A percentile compares a stretch with the other conserved stretches of the same genome.
These are phyloP conservation scores for Flagelloscypha sp. DNA, from an alignment of 768 basidiomycete genomes.

Conservation along the genomic window DNA sequence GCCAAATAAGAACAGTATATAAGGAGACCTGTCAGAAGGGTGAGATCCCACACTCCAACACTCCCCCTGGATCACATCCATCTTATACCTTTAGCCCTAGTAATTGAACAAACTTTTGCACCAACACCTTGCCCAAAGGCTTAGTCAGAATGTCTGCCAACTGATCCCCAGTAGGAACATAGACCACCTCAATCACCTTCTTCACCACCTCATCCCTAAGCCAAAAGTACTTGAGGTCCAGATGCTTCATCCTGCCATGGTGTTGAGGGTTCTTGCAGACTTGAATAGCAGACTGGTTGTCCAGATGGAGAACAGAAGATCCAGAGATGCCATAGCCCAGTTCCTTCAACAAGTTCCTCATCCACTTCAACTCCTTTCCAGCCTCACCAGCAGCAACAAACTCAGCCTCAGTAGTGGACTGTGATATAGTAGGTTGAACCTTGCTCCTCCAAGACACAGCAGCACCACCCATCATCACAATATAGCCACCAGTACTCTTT, in stretches of 20 bases:
- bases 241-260: constrained; percentile 14
- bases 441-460: constrained; percentile 18
- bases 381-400: constrained; percentile 25
- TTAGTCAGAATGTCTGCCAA: constrained; percentile 19
- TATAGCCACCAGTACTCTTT: constrained; percentile 5
- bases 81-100: not conserved
- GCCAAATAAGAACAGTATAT: no score
- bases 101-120: not conserved
- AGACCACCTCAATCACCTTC: constrained; percentile 8
- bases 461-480: constrained; percentile 11
- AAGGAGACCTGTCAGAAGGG: no score
- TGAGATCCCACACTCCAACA: no score
- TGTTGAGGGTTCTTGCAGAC: constrained; percentile 25
- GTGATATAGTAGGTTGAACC: constrained; percentile 18
- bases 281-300: constrained; percentile 21
- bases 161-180: constrained; percentile 14
- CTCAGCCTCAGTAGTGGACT: constrained; percentile 30
- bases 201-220: constrained; percentile 14
- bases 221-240: constrained; percentile 17
- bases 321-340: constrained; percentile 9
- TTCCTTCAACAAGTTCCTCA: constrained; percentile 19
- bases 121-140: constrained; percentile 11
- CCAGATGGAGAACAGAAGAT: constrained; percentile 14
- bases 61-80: constrained; percentile 3
- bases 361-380: constrained; percentile 20